Percentiles rank a stretch among this genome's conserved stretches.
These are phyloP conservation scores for Cordyceps tenuipes DNA, from an alignment of 2,329 filamentous ascomycete genomes.

Conservation along the genomic window DNA sequence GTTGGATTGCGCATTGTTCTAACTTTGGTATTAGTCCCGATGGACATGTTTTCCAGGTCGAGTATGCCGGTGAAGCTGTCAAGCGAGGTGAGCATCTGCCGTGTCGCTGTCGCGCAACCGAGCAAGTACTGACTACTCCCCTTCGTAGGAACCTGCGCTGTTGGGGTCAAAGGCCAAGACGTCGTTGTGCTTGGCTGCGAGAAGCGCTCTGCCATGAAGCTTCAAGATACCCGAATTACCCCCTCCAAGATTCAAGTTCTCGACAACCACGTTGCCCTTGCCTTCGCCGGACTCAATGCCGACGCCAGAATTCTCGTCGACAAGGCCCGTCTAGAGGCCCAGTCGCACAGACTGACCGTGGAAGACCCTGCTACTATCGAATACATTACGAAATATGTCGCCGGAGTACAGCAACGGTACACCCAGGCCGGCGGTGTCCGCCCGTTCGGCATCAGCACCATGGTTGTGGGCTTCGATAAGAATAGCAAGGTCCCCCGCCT, in stretches of 20 bases:
- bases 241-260: conserved; percentile 97
- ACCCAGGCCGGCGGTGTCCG: conserved; percentile 97
- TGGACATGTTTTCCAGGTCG: conserved; percentile 98
- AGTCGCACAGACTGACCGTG: conserved; percentile 93
- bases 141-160: conserved; percentile 78
- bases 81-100: conserved; percentile 67
- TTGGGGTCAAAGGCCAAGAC: conserved; percentile 90
- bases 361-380: conserved; percentile 97
- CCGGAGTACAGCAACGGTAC: conserved; percentile 96
- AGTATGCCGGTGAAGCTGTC: conserved; percentile 97
- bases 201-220: conserved; percentile 98
- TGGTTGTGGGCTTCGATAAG: conserved; percentile 97
- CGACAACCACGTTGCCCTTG: conserved; percentile 92
- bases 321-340: conserved; percentile 93
- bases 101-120: background rate
- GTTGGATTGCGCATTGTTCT: conserved; percentile 24
- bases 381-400: conserved; percentile 99
- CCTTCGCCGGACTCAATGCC: conserved; percentile 94
- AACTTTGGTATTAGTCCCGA: conserved; percentile 66
- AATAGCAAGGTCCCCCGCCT: conserved; percentile 80
- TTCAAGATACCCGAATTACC: conserved; percentile 98
- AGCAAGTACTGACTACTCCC: conserved; percentile 14
- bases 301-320: conserved; percentile 97
- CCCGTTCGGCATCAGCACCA: conserved; percentile 96
- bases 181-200: conserved; percentile 96